Base-by-base conservation (phyloP, 1,284 basidiomycete genomes). In the Pascua sp. region DNA sequence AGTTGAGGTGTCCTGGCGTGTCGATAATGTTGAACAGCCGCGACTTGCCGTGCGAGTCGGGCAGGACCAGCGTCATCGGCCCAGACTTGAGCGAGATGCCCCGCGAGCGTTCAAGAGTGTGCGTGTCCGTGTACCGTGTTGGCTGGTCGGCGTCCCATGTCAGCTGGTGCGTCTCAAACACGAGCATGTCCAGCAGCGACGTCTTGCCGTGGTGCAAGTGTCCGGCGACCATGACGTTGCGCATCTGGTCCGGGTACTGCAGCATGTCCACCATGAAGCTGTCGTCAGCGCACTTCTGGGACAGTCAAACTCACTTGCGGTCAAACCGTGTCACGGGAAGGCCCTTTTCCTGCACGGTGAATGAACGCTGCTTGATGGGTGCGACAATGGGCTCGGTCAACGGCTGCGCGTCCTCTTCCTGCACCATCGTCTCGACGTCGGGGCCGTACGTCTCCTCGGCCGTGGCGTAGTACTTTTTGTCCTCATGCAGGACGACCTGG, bases 141-240 rank as follows among this genome's bases (percentile, higher is more conserved):
- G 87, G 85, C 68, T 85, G 83, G 77, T 95, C 92, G 36, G 90
- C 85, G 71, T 96, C 90, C 89, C 92, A 95, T 8, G 87, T 83
- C 62, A 98, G 80, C 75, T 92, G 90, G 78, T 99, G 96, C 0
- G 96, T 98, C 79, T 98, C 93, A 65, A 91, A 89, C 2, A 96
- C 86, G 59, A 98, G 84, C 90, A 96, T 96, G 76, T 99, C 96
- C 83, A 99, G 80, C 43, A 99, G 79, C 0, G 90, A 88, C 0
- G 96, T 98, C 81, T 99, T 99, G 70, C 96, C 96, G 69, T 98
- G 96, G 73, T 98, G 95, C 47, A 99, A 79, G 73, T 98, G 94
- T 4, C 96, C 96, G 5, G 91, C 91, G 32, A 97, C 84, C 58
- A 91, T 91, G 47, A 97, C 89, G 73, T 97, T 97, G 51, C 96